Base-by-base conservation (phyloP, 306 rosid species). In the Styphnolobium japonicum region DNA sequence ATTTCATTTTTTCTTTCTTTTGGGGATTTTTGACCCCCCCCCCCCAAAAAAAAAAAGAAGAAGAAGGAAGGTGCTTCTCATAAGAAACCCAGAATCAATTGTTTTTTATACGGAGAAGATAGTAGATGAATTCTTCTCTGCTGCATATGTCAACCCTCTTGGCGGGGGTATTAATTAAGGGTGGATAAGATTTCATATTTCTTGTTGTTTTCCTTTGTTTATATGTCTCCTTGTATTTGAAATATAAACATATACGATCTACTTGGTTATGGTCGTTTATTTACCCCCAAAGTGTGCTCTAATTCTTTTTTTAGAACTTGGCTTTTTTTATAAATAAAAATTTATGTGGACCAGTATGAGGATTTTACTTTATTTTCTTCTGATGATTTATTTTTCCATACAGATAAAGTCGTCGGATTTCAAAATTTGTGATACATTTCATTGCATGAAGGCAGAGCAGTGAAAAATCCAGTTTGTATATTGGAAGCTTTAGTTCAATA, bases 401-500 rank as follows among this genome's bases (percentile, higher is more conserved):
- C 91, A 88, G 91, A 67, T 78, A 56, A 78, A 77, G 51, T 27
- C 6, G 22, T 75, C 73, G 66, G 23, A 43, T 57, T 62, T 79
- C 46, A 56, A 57, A 69, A 58, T 56, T 64, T 29, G 74, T 68
- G 70, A 62, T 70, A 71, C 62, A 51, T 25, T 73, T 67, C 69
- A 7, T 77, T 83, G 80, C 67, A 78, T 68, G 80, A 78, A 73
- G 57, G 71, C 39, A 10, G 79, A 71, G 34, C 37, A 8, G 81
- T 85, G 79, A 83, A 36, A n/a, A 53, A 51, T 52, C 72, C 71
- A 29, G 56, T 56, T 58, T 39, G 42, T 42, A 8, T 57, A 55
- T 82, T 71, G 49, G 77, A 78, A 75, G 75, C 69, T 51, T 60
- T 65, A 53, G 71, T 67, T 81, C 77, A 88, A 57, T 65, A 92